Evolutionary conservation across 2,329 filamentous ascomycete species (phyloP), one percentile per base, ranked within the genome.

Genomic region (Claviceps quebecensis): DNA sequence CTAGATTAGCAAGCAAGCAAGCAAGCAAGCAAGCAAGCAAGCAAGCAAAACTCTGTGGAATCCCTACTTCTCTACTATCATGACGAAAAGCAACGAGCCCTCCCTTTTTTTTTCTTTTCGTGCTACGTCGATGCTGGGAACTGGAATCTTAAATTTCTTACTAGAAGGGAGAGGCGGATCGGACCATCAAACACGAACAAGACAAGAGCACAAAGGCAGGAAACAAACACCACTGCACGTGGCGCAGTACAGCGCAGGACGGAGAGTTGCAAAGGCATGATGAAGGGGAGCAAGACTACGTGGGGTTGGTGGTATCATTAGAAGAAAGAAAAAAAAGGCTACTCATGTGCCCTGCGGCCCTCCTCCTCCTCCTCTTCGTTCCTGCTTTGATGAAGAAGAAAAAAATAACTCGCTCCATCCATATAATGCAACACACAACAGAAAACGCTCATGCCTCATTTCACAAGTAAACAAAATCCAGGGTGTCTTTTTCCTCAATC

Each of bases 1-100:
- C 73, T 83, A 73, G 71, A 29, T 7, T 5, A 14, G 4, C 26
- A 29, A 29, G 26, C 8, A 29, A 9, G 26, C 26, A 29, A 9
- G 26, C 26, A 9, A 29, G 26, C 7, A 8, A 29, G 26, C 26
- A 29, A 26, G 23, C 5, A 26, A 26, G 26, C 26, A 7, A 26
- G 23, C 23, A 7, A 29, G 26, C 8, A 29, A 29, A 9, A 29
- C 8, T 9, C 8, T 29, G 26, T 9, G 26, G 26, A 29, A 29
- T 8, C 4, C 3, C 26, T 29, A 9, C 26, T 29, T 9, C 26
- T 29, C 26, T 29, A 9, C 8, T 29, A 9, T 8, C 9, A 29
- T 29, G 26, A 8, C 26, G 26, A 29, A 3, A 29, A 29, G 2
- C 8, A 29, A 29, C 2, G 26, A 9, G 26, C 8, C 26, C 26